Evolutionary conservation across 192 early-diverging fungal genomes (phyloP), one percentile per base, ranked within the genome.

Genomic region (Cetraspora pellucida): DNA sequence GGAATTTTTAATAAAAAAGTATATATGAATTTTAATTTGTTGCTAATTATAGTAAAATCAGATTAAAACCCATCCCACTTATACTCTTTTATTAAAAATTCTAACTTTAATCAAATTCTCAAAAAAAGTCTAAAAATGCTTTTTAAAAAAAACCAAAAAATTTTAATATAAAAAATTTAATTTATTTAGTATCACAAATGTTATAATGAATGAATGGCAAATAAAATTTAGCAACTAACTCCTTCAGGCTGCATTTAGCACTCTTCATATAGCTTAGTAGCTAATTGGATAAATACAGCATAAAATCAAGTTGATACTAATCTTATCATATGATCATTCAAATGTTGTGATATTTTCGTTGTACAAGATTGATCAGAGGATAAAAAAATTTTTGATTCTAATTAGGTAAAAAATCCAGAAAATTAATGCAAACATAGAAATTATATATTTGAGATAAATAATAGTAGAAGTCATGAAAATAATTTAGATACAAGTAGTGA

Each of bases 261-360:
- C 0, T 21, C 17, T 10, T 71, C 68, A 49, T 71, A 71, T 10
- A 23, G 19, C 11, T 10, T 52, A 27, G 25, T 71, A 6, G 45
- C 49, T 0, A 52, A 46, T 3, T 71, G 47, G 21, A 46, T 71
- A 46, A 71, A 47, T 10, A 11, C 9, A 71, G 16, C n/a, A 49
- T 71, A 23, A 45, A n/a, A 71, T 50, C 0, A 37, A 1, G n/a
- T 71, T 28, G 68, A 71, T 71, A 1, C 47, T 2, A 17, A 19
- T 71, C 9, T 71, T 9, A 71, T 71, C 10, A 46, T 2, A 25
- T 17, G 21, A 17, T 46, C 47, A 71, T 49, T 71, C 7, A 71
- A 52, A 28, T 71, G 47, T 25, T 47, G 68, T 49, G 68, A 21
- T 28, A 43, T 71, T 50, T 71, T 46, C 21, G 47, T 27, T 71